Evolutionary conservation across 2,329 filamentous ascomycete genomes (phyloP), one percentile per base, ranked within the genome.

Genomic region (Alternaria arbusti): DNA sequence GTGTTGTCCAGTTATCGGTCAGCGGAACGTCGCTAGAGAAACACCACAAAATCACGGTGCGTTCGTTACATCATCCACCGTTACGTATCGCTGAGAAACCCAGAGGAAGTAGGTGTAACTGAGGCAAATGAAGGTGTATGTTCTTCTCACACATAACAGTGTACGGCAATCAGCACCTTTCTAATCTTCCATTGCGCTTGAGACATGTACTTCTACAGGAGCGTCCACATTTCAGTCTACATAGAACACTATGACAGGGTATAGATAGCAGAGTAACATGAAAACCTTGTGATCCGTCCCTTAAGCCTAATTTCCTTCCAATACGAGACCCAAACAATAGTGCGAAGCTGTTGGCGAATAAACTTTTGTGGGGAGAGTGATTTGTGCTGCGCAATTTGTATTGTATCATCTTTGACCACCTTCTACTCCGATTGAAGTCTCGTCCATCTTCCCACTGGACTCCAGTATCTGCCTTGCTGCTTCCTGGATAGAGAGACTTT

Each of bases 401-500:
- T 3, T 6, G 4, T 4, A 13, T 52, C 49, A 40, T 25, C 15
- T 59, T 11, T 28, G 45, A 20, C 49, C 30, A 13, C 60, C 61
- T 20, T 54, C 17, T 17, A 44, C 15, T 3, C 32, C 63, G 23
- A 64, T 50, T 8, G 67, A 69, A 9, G 68, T 70, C 22, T 67
- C 64, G 25, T 72, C 70, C 20, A 79, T 69, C 30, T 69, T 78
- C 28, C 61, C 61, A 20, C 74, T 68, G 7, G 75, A 75, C 20
- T 74, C 71, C 4, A 75, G 66, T 9, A 77, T 55, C 9, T 72
- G 65, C 49, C 63, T 62, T 23, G 74, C 74, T 22, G 74, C 71
- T 46, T 63, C 59, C 52, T 76, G 75, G 25, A 79, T 74, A 17
- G 71, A 69, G 10, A 70, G 63, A 23, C 74, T 75, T 52, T 79